phyloP scores from a whole-genome alignment of 2,329 filamentous ascomycete genomes.

The Alternaria longipes region DNA sequence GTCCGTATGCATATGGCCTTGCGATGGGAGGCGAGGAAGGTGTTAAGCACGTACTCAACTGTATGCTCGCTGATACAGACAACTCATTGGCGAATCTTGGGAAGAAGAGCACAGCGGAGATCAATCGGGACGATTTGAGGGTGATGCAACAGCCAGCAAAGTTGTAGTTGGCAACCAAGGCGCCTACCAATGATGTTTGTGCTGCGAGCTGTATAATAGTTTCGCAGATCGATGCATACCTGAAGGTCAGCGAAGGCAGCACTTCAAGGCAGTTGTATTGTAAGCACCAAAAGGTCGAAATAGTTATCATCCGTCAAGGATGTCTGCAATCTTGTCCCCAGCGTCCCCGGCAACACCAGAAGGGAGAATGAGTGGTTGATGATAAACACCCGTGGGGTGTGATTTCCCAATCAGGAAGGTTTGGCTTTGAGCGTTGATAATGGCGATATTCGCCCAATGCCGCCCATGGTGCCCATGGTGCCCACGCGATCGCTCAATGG shows the following conservation, averaged over 20 bases:
- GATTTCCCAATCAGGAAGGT: slow-evolving; percentile 10
- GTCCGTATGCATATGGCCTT: not conserved
- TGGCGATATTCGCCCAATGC: slow-evolving; percentile 2
- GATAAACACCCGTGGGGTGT: not conserved
- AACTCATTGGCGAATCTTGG: not conserved
- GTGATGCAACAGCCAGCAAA: not conserved
- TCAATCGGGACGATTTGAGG: not conserved
- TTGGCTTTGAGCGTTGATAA: slow-evolving; percentile 3
- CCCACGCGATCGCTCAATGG: not conserved
- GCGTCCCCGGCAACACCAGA: not conserved
- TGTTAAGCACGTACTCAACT: not conserved
- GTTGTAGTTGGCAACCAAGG: not conserved
- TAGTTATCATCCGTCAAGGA: not conserved
- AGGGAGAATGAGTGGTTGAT: not conserved
- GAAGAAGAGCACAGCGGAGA: not conserved
- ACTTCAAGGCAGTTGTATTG: not conserved
- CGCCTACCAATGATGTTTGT: not conserved
- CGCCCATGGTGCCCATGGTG: not conserved
- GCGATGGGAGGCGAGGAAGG: not conserved
- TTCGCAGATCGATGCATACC: not conserved
- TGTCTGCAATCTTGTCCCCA: not conserved
- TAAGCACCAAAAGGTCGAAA: not conserved
- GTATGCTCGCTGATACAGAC: not conserved
- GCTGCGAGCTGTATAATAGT: not conserved
- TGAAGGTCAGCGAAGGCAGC: not conserved